Percentiles rank a stretch among this genome's conserved stretches.
Conservation (phyloP, 2,329 filamentous ascomycete genomes). For the Alternaria ethzedia region DNA sequence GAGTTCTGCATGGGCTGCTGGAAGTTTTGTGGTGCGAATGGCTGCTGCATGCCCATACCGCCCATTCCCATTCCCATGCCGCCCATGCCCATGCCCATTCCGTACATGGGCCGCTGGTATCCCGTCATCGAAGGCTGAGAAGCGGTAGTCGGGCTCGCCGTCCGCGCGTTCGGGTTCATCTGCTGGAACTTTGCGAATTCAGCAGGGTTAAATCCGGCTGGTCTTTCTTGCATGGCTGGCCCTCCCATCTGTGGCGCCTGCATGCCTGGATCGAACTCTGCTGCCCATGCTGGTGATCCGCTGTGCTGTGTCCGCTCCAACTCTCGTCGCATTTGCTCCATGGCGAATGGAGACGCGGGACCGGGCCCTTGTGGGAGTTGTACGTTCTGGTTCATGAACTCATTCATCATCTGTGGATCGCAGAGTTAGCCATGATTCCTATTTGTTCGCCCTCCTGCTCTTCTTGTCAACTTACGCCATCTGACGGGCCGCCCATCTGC, state of each 20-base stretch:
- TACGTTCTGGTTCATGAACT: constrained; percentile 82
- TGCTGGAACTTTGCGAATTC: constrained; percentile 88
- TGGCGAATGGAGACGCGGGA: constrained; percentile 65
- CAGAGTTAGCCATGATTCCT: constrained; percentile 30
- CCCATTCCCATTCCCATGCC: constrained; percentile 54
- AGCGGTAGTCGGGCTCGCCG: constrained; percentile 63
- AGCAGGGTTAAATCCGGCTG: constrained; percentile 71
- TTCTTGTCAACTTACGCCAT: constrained; percentile 51
- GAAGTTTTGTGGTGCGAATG: constrained; percentile 53
- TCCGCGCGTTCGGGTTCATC: constrained; percentile 63
- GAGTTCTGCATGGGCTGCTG: constrained; percentile 53
- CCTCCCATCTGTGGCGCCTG: constrained; percentile 75
- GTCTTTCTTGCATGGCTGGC: constrained; percentile 67
- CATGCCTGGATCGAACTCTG: constrained; percentile 66
- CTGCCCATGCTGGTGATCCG: constrained; percentile 66
- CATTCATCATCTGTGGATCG: constrained; percentile 79
- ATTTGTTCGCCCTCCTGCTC: background rate
- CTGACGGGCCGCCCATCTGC: constrained; percentile 72
- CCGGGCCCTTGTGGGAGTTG: constrained; percentile 63
- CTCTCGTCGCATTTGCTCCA: constrained; percentile 71
- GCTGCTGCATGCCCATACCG: constrained; percentile 56
- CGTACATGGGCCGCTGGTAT: constrained; percentile 62
- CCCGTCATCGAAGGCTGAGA: constrained; percentile 53
- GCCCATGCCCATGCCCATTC: constrained; percentile 54
- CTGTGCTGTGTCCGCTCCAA: constrained; percentile 62